These are phyloP conservation scores for Salinomyces thailandicus DNA, from an alignment of 2,329 filamentous ascomycete genomes.

Conservation along the genomic window DNA sequence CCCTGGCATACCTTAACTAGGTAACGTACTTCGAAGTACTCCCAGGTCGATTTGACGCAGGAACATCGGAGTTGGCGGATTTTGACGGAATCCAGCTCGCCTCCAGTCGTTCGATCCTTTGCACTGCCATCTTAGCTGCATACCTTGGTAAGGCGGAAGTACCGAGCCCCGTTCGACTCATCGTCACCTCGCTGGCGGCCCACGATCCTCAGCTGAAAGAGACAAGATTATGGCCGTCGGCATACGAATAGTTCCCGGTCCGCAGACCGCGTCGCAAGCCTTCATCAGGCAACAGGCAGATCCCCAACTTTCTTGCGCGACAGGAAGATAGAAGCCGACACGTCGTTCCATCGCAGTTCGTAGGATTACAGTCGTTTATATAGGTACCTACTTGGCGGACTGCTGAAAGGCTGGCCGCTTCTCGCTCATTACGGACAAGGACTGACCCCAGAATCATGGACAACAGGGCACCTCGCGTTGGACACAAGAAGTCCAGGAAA, in stretches of 20 bases:
- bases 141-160: too few species aligned
- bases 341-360: slow-evolving; percentile 5
- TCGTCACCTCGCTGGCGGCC: not conserved
- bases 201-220: not conserved
- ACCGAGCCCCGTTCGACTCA: not conserved
- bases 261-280: not conserved
- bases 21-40: too few species aligned
- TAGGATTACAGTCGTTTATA: slow-evolving; percentile 4
- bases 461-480: slow-evolving; percentile 19
- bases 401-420: not conserved
- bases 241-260: not conserved
- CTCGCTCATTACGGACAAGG: not conserved
- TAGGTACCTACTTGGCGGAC: not conserved
- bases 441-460: slow-evolving; percentile 3
- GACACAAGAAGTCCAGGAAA: slow-evolving; percentile 9
- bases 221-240: not conserved
- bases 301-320: not conserved
- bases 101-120: too few species aligned
- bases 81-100: too few species aligned
- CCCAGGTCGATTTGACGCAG: too few species aligned
- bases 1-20: too few species aligned
- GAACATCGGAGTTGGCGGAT: too few species aligned
- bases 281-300: slow-evolving; percentile 1
- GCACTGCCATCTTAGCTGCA: too few species aligned
- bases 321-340: not conserved